Evolutionary conservation across 805 yeast species (phyloP), one percentile per base, ranked within the genome.

Genomic region (Naumovozyma castellii): DNA sequence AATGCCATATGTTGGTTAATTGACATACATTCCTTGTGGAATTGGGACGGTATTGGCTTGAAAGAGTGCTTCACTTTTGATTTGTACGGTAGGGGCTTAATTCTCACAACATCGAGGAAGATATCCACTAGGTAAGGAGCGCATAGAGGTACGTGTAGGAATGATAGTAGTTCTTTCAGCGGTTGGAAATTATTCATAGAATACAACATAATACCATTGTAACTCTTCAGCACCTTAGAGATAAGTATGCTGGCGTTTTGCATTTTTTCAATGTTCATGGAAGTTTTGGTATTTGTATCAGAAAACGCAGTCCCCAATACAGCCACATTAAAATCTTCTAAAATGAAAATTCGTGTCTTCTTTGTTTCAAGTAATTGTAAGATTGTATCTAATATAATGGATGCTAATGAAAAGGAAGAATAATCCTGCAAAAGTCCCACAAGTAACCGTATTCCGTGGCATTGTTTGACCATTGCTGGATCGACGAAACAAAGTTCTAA

Each of bases 191-290:
- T 62, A 46, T 78, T 66, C 41, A 72, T 67, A 1, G 82, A 71
- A 49, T 80, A 73, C 13, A 80, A 73, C 43, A 80, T 69, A 9
- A 87, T 52, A 0, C 98, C 99, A 10, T 82, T 69, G 76, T 90
- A 80, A 27, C 77, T 70, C 44, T 84, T 82, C 36, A 90, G 60
- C 18, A 84, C 62, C 3, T 72, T 56, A 0, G 82, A 63, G 2
- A 90, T 57, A 6, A 85, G 66, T 33, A 73, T 68, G 0, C 87
- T 75, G 12, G 76, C 65, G 43, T 70, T 72, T 42, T 80, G 81
- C 20, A 86, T 62, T 46, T 70, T 75, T 30, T 75, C 80, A 20
- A 67, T 60, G 42, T 70, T 70, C 20, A 69, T 55, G 38, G 73
- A 73, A 6, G 69, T 66, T 39, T 66, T 66, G 15, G 64, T 62